Base-by-base conservation (phyloP, 2,329 filamentous ascomycete species). In the Trichophyton simii region DNA sequence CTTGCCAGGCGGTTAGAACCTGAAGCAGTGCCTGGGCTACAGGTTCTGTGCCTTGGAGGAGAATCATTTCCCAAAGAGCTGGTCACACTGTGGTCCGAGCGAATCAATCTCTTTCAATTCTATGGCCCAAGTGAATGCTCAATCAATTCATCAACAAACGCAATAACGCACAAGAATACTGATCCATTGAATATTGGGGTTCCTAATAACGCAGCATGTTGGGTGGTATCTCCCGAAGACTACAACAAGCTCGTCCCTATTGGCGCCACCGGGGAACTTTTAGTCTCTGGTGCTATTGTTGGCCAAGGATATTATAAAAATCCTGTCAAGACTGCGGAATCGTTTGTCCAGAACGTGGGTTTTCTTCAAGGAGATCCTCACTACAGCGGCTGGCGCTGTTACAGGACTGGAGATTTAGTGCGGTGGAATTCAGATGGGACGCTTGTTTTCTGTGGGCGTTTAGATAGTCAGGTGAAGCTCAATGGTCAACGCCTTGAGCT, bases 41-140 rank as follows among this genome's bases (percentile, higher is more conserved):
- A 68, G n/a, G 66, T 62, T 50, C 58, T 77, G 5, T 73, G 74
- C 60, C 63, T 77, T 4, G 75, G 72, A 1, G 74, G 75, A 0
- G 75, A 77, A 64, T 60, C 69, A 0, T 70, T 76, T 9, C 66
- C 70, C 1, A 71, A 72, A 61, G 44, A 42, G 1, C 64, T 72
- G 36, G 66, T 74, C 36, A 66, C 67, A 38, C 69, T 68, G 41
- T 75, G 72, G 66, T 44, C 59, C 13, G 36, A 20, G 2, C n/a
- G 31, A 8, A 50, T 63, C n/a, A 68, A 66, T n/a, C 25, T 62
- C 4, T 48, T 61, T 5, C 44, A 54, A 25, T 61, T 48, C 11
- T 70, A 69, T 57, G 67, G 68, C 6, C 66, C 68, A 1, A 60
- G 64, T 4, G 67, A 70, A 59, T 66, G 65, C 34, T 58, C 65